A percentile compares a stretch with the other conserved stretches of the same genome.
Conservation (phyloP, 2,329 filamentous ascomycete species). For the Hymenoscyphus linearis region DNA sequence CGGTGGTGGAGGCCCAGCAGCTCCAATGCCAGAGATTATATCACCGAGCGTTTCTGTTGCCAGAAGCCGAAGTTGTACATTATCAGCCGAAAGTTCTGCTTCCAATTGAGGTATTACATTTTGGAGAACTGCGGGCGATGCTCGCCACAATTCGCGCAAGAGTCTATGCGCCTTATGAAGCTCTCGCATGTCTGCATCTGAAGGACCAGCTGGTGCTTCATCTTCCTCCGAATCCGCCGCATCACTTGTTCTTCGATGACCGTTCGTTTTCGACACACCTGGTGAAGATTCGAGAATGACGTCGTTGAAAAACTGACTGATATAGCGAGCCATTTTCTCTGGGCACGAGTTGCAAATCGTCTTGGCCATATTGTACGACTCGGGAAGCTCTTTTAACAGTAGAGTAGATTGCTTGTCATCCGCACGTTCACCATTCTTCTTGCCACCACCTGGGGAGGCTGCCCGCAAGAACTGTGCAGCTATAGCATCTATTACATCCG, state of each 20-base stretch:
- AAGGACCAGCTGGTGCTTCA: conserved; percentile 56
- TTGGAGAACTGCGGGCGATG: conserved; percentile 78
- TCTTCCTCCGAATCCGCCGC: conserved; percentile 59
- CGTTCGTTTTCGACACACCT: conserved; percentile 42
- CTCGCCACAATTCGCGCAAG: conserved; percentile 89
- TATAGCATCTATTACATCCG: conserved; percentile 83
- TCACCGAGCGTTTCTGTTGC: conserved; percentile 94
- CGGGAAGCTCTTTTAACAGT: conserved; percentile 79
- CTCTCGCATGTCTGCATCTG: conserved; percentile 81
- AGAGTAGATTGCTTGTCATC: conserved; percentile 79
- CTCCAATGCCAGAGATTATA: conserved; percentile 88
- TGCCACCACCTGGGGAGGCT: conserved; percentile 56
- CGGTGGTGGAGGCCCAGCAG: conserved; percentile 74
- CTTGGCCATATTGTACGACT: conserved; percentile 95
- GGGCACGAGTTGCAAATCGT: conserved; percentile 83
- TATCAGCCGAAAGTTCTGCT: conserved; percentile 85
- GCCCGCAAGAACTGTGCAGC: conserved; percentile 93
- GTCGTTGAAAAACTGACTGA: conserved; percentile 95
- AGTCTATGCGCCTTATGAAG: conserved; percentile 84
- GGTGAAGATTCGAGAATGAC: conserved; percentile 85
- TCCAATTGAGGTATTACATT: conserved; percentile 94
- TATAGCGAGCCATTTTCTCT: conserved; percentile 91
- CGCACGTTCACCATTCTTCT: conserved; percentile 45
- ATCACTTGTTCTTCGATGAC: conserved; percentile 43
- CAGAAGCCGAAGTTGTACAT: conserved; percentile 75